Base-by-base conservation (phyloP, 208 protist species). In the Borovskyia barvae region DNA sequence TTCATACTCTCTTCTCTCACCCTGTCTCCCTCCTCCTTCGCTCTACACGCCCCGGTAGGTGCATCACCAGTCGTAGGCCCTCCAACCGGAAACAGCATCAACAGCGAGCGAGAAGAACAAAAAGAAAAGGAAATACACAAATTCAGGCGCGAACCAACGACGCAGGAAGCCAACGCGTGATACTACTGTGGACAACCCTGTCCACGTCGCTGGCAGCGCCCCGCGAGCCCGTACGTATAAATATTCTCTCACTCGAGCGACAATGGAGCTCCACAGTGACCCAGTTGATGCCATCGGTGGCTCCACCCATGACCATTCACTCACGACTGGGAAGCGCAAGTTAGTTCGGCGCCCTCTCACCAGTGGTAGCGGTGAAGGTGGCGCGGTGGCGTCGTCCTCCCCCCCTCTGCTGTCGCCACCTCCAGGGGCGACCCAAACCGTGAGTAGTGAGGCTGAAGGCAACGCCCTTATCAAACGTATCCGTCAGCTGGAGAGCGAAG, bases 401-500 rank as follows among this genome's bases (percentile, higher is more conserved):
- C 7, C 55, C 5, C 56, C 36, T n/a, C n/a, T n/a, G n/a, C n/a
- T n/a, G n/a, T n/a, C n/a, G n/a, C 30, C 20, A 8, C 12, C 24
- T 9, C 9, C 47, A 1, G 53, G 42, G 7, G 68, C 37, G 0
- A 72, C 45, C 28, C 82, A 93, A 33, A 51, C 80, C 0, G 87
- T 93, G 22, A 4, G 64, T 19, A 75, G 68, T 17, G 50, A 75
- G 24, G 70, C 51, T 0, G 83, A 94, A 51, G 75, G 50, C 40
- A 75, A 90, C 45, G 81, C 81, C 3, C 55, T 90, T n/a, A 71
- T 85, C 29, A 62, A 64, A 41, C 72, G 84, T 22, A 52, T 95
- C 24, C 56, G 66, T 3, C 80, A 87, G 65, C 73, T 93, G 33
- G 79, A 93, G 66, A 42, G 25, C 9, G 83, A 95, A 49, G 83